Percentiles rank a stretch among this genome's conserved stretches.
Conservation (phyloP, 148 eudicot genomes). For the Rhododendron simsii region DNA sequence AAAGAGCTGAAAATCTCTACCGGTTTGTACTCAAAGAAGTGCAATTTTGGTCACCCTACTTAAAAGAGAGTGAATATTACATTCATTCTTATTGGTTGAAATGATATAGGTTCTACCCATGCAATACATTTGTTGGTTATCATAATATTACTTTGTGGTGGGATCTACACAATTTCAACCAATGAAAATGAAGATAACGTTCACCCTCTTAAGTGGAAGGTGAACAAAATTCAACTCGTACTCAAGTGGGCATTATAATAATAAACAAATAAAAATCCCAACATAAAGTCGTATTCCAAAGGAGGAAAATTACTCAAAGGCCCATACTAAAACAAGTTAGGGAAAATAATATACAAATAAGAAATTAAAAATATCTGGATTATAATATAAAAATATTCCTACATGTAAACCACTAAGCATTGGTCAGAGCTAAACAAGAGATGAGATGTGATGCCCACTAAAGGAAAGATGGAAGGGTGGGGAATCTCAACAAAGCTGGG, state of each 20-base stretch:
- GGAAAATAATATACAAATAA: neutral
- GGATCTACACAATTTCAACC: no score
- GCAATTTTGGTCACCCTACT: no score
- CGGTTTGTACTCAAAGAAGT: neutral
- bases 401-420: neutral
- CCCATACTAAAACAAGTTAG: neutral
- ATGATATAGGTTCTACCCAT: no score
- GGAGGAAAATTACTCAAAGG: neutral
- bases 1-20: neutral
- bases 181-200: no score
- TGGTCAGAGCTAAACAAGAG: neutral
- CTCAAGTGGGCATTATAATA: neutral
- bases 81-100: no score
- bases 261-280: neutral
- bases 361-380: neutral
- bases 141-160: no score
- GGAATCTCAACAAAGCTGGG: constrained; percentile 15
- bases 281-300: neutral
- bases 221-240: neutral
- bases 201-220: no score
- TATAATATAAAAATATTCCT: neutral
- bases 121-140: no score
- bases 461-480: neutral
- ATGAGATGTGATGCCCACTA: constrained; percentile 15
- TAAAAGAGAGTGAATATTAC: no score